These are phyloP conservation scores for Rhizopus delemar DNA, from an alignment of 371 early-diverging fungal genomes.

Conservation along the genomic window DNA sequence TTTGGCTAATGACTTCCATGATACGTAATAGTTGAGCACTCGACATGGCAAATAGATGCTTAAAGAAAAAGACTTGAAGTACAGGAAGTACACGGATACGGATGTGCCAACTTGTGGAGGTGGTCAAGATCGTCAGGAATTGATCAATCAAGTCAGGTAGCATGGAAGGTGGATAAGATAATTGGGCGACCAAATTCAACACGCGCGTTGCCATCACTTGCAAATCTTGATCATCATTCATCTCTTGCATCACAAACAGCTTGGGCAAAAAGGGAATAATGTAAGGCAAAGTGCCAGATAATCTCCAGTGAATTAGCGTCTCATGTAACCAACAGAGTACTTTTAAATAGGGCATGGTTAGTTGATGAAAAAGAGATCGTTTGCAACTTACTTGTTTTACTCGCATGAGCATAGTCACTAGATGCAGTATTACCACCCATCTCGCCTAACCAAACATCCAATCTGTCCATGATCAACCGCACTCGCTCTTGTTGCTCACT, in stretches of 20 bases:
- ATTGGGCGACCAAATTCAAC: slow-evolving; percentile 52
- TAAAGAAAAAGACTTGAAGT: slow-evolving; percentile 79
- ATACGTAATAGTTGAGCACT: slow-evolving; percentile 53
- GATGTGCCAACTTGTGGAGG: slow-evolving; percentile 73
- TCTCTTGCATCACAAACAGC: slow-evolving; percentile 73
- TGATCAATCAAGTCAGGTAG: slow-evolving; percentile 55
- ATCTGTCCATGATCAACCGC: slow-evolving; percentile 19
- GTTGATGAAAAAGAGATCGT: too few relatives aligned
- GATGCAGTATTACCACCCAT: slow-evolving; percentile 39
- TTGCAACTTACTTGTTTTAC: slow-evolving; percentile 63
- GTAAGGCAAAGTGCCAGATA: slow-evolving; percentile 57
- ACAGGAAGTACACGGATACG: slow-evolving; percentile 72
- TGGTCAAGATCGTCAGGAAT: slow-evolving; percentile 56
- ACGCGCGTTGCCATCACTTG: slow-evolving; percentile 60
- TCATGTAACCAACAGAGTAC: slow-evolving; percentile 71
- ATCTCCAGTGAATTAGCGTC: slow-evolving; percentile 52
- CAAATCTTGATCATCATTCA: slow-evolving; percentile 76
- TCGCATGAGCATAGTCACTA: slow-evolving; percentile 67
- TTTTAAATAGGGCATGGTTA: slow-evolving; percentile 7
- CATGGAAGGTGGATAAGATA: slow-evolving; percentile 59
- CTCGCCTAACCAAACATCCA: slow-evolving; percentile 49
- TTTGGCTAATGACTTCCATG: slow-evolving; percentile 61
- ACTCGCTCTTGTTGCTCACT: slow-evolving; percentile 33
- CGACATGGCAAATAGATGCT: slow-evolving; percentile 65
- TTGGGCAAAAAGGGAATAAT: slow-evolving; percentile 57